Conservation (phyloP, 164 flowering plant species). For the Liriodendron chinense region DNA sequence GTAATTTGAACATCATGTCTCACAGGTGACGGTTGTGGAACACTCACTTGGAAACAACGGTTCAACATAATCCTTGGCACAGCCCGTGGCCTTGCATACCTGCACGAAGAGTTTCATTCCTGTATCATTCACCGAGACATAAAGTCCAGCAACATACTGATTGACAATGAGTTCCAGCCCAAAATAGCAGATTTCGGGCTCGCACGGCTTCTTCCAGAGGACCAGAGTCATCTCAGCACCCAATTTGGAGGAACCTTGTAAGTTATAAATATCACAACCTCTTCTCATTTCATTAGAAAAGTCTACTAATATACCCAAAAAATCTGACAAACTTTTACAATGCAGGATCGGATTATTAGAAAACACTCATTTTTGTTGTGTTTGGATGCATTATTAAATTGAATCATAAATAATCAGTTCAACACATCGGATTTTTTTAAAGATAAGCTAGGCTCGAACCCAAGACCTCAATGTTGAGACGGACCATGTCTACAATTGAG, state of each 20-base stretch:
- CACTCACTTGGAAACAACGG: constrained; percentile 53
- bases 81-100: constrained; percentile 58
- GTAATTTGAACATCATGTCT: neutral
- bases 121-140: constrained; percentile 61
- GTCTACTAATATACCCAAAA: too few species aligned
- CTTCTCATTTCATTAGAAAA: neutral
- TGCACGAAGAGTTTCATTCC: constrained; percentile 56
- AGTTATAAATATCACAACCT: constrained; percentile 13
- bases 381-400: too few species aligned
- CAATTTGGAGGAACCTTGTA: constrained; percentile 66
- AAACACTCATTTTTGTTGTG: neutral
- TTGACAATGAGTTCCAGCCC: constrained; percentile 51
- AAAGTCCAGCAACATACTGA: constrained; percentile 49
- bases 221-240: constrained; percentile 51
- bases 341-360: neutral
- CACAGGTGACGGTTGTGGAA: constrained; percentile 42
- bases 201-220: constrained; percentile 58
- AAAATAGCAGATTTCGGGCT: constrained; percentile 64
- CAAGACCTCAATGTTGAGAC: too few species aligned
- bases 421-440: too few species aligned
- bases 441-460: too few species aligned
- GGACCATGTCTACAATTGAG: too few species aligned
- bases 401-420: too few species aligned
- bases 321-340: neutral
- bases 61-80: constrained; percentile 49